These are phyloP conservation scores for Klebsormidium nitens DNA, from an alignment of 139 green algal genomes.

Conservation along the genomic window DNA sequence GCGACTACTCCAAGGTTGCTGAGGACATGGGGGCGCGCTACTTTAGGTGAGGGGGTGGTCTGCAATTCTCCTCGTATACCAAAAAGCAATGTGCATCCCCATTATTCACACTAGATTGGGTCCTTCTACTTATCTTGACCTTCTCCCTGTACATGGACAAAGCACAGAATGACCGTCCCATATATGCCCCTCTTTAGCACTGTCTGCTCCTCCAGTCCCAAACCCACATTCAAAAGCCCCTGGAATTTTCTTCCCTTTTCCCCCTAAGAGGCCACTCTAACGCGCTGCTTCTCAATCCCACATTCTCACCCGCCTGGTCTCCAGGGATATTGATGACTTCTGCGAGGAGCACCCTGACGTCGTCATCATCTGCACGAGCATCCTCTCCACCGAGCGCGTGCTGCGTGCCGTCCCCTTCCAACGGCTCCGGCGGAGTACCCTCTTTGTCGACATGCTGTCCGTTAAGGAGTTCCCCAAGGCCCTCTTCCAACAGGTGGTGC, in stretches of 20 bases:
- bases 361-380: constrained; percentile 84
- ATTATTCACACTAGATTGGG: too few species aligned
- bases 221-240: too few species aligned
- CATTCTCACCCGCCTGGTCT: not conserved
- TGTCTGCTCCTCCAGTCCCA: too few species aligned
- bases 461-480: constrained; percentile 98
- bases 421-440: constrained; percentile 81
- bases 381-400: constrained; percentile 82
- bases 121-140: too few species aligned
- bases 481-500: constrained; percentile 66
- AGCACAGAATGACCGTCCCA: too few species aligned
- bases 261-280: not conserved
- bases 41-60: constrained; percentile 66
- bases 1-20: constrained; percentile 65
- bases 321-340: constrained; percentile 81
- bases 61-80: too few species aligned
- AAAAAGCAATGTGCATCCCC: too few species aligned
- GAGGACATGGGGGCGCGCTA: constrained; percentile 74
- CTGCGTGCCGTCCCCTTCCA: constrained; percentile 73
- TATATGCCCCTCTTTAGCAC: too few species aligned
- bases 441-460: constrained; percentile 96
- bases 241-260: constrained; percentile 4
- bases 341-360: constrained; percentile 96
- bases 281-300: not conserved
- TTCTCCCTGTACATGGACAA: too few species aligned